A percentile compares a stretch with the other conserved stretches of the same genome.
Conservation (phyloP, 768 basidiomycete species). For the Vishniacozyma victoriae region DNA sequence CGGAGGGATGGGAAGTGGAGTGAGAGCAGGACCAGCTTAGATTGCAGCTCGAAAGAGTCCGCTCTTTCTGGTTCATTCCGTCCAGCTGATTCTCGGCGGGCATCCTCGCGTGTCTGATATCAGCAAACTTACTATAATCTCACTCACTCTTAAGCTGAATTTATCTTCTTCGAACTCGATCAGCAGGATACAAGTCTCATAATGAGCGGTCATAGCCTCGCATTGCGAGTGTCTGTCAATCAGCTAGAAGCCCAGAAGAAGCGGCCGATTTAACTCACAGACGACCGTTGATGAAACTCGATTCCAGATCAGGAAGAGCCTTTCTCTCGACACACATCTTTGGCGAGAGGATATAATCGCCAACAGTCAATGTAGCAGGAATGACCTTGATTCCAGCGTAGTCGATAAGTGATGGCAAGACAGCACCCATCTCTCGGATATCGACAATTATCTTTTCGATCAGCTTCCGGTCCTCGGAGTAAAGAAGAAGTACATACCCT, state of each 20-base stretch:
- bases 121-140: conserved; percentile 3
- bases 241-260: background rate
- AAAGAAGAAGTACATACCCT: conserved; percentile 32
- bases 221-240: conserved; percentile 81
- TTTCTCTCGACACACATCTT: conserved; percentile 96
- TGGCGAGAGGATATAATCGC: conserved; percentile 91
- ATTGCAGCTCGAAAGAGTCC: conserved; percentile 63
- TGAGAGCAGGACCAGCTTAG: conserved; percentile 84
- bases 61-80: conserved; percentile 47
- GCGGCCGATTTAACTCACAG: conserved; percentile 58
- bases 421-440: conserved; percentile 91
- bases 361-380: conserved; percentile 88
- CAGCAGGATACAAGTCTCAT: conserved; percentile 84
- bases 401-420: conserved; percentile 82
- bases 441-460: conserved; percentile 77
- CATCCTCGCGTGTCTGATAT: conserved; percentile 45
- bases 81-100: conserved; percentile 31
- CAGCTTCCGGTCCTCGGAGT: background rate
- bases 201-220: conserved; percentile 92
- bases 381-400: conserved; percentile 70
- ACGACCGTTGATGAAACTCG: conserved; percentile 87
- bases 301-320: conserved; percentile 84
- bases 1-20: conserved; percentile 85
- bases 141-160: conserved; percentile 71
- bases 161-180: conserved; percentile 99